phyloP scores from a whole-genome alignment of 768 basidiomycete species.

The Paxillus ammoniavirescens region DNA sequence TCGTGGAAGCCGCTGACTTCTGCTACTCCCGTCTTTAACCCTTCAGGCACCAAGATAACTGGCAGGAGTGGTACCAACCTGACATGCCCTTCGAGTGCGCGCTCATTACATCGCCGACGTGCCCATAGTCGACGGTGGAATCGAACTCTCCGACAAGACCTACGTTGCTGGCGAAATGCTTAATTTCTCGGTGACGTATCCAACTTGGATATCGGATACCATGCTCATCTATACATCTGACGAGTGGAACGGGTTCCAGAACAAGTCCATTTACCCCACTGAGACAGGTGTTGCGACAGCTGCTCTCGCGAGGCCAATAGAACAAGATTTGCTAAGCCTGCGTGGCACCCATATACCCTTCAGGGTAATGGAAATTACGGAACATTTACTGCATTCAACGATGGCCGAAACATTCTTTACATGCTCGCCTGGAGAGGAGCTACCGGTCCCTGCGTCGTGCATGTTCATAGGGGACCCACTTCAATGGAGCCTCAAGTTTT shows the following conservation, averaged over 20 bases:
- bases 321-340: slow-evolving; percentile 24
- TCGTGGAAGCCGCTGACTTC: slow-evolving; percentile 61
- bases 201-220: slow-evolving; percentile 40
- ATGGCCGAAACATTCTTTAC: slow-evolving; percentile 33
- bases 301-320: slow-evolving; percentile 17
- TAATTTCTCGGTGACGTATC: slow-evolving; percentile 37
- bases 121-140: background rate
- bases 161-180: slow-evolving; percentile 50
- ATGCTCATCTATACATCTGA: slow-evolving; percentile 60
- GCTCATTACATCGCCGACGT: slow-evolving; percentile 51
- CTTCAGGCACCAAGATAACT: slow-evolving; percentile 50
- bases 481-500: slow-evolving; percentile 42
- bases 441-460: slow-evolving; percentile 54
- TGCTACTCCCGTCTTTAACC: slow-evolving; percentile 55
- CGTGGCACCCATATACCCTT: slow-evolving; percentile 19
- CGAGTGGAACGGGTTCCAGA: slow-evolving; percentile 53
- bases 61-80: slow-evolving; percentile 63
- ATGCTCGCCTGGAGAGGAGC: slow-evolving; percentile 45
- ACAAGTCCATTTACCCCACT: slow-evolving; percentile 36
- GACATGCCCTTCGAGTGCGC: slow-evolving; percentile 69
- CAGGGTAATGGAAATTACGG: slow-evolving; percentile 21
- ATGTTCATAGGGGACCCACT: slow-evolving; percentile 74
- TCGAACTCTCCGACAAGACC: slow-evolving; percentile 32
- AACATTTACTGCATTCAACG: slow-evolving; percentile 30
- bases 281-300: slow-evolving; percentile 25